phyloP scores from a whole-genome alignment of 2,329 filamentous ascomycete genomes.

The Colletotrichum costaricense region DNA sequence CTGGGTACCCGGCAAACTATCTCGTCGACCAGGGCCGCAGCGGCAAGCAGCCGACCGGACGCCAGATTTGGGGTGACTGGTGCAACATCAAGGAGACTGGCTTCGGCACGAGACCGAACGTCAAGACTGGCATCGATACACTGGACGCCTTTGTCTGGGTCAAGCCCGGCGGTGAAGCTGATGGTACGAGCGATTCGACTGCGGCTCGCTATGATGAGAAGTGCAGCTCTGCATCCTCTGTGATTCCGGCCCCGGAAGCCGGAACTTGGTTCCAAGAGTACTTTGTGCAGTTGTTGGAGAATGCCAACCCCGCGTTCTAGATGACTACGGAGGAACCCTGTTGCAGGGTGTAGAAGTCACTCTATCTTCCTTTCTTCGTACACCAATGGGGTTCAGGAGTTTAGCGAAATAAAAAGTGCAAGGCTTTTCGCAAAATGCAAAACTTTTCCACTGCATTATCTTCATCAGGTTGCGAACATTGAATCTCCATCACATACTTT shows the following conservation, averaged over 20 bases:
- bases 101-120: conserved; percentile 64
- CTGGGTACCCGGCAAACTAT: conserved; percentile 36
- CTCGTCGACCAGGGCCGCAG: conserved; percentile 37
- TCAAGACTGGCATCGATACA: conserved; percentile 60
- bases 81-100: conserved; percentile 67
- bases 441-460: not conserved
- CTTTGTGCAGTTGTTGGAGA: conserved; percentile 66
- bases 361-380: not conserved
- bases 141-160: conserved; percentile 70
- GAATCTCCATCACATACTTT: not conserved
- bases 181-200: conserved; percentile 47
- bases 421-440: too few species aligned
- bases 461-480: not conserved
- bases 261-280: conserved; percentile 75
- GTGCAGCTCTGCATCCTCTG: conserved; percentile 63
- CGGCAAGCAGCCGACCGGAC: conserved; percentile 61
- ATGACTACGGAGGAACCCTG: rapidly evolving
- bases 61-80: conserved; percentile 66
- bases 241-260: conserved; percentile 76
- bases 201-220: conserved; percentile 56
- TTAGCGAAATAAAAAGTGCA: not conserved
- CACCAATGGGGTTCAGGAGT: not conserved
- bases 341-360: not conserved
- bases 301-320: conserved; percentile 65
- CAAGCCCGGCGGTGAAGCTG: conserved; percentile 62